Evolutionary conservation across 2,329 filamentous ascomycete species (phyloP), one percentile per base, ranked within the genome.

Genomic region (Fonsecaea erecta): DNA sequence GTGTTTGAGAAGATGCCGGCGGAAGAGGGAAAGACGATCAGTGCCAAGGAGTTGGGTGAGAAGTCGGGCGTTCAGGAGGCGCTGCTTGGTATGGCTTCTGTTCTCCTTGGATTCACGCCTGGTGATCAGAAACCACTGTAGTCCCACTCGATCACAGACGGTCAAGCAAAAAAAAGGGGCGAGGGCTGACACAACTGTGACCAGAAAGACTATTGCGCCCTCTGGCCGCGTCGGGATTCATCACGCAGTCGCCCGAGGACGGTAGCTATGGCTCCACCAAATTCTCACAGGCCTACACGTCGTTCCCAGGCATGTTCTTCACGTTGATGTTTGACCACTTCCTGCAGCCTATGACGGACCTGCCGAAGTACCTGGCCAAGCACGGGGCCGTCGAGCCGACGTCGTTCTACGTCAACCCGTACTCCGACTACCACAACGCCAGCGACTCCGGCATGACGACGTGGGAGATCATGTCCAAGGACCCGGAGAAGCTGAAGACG

Each of bases 401-500:
- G 4, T 63, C 60, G 5, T 57, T 64, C 32, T 52, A 53, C 52
- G 52, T 52, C 18, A 58, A 60, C 7, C 63, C 57, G 4, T 65
- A 65, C 46, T 56, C 56, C 32, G 52, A 62, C 30, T 53, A 62
- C 30, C 56, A 58, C 54, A 56, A 66, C n/a, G 53, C 58, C 3
- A 60, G 60, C 52, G 52, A 65, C 16, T 60, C 57, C 11, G 63
- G 59, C 2, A 14, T 57, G 37, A 64, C 59, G 34, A 63, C 74
- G 57, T 76, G 69, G 62, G 73, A 76, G 34, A 69, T 70, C 62
- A 68, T 75, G 24, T 63, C 53, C 24, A 40, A 69, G n/a, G 62
- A 71, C 46, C 72, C 73, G 9, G 67, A 68, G 7, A 66, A 71
- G n/a, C 62, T 75, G 21, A 56, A 72, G 26, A 69, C 65, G 7